A percentile compares a stretch with the other conserved stretches of the same genome.
Conservation (phyloP, 2,329 filamentous ascomycete genomes). For the Sphaerulina populicola region DNA sequence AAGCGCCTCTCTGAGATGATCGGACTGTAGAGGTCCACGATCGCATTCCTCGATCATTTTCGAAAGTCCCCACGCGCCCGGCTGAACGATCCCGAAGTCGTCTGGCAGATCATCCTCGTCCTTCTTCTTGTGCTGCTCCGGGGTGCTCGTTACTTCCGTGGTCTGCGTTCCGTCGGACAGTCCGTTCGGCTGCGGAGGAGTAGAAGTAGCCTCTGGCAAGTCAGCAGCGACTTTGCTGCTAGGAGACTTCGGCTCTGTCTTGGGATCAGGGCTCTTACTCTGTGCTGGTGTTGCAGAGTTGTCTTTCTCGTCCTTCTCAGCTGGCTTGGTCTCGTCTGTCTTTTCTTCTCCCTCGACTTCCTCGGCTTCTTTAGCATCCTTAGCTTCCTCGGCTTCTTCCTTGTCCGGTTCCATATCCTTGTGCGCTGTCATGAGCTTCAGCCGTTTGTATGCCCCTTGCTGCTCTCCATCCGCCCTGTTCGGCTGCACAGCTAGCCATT, state of each 20-base stretch:
- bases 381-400: conserved; percentile 29
- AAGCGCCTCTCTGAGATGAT: conserved; percentile 66
- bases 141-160: conserved; percentile 9
- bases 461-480: conserved; percentile 46
- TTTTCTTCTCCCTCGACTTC: conserved; percentile 1
- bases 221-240: conserved; percentile 7
- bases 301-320: conserved; percentile 5
- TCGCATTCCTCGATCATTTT: conserved; percentile 32
- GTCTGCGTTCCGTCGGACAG: conserved; percentile 11
- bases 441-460: conserved; percentile 33
- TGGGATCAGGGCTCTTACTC: background rate
- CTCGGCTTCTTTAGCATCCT: conserved; percentile 16
- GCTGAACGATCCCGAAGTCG: conserved; percentile 16
- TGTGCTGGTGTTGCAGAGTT: background rate
- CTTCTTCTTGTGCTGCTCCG: conserved; percentile 4
- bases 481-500: conserved; percentile 55
- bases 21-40: conserved; percentile 57
- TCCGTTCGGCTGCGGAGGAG: conserved; percentile 1
- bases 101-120: conserved; percentile 12
- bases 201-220: conserved; percentile 2
- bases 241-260: conserved; percentile 5
- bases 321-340: background rate
- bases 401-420: conserved; percentile 13
- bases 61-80: conserved; percentile 24
- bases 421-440: conserved; percentile 23